Base-by-base conservation (phyloP, 1,284 basidiomycete species). In the Caloboletus firmus region DNA sequence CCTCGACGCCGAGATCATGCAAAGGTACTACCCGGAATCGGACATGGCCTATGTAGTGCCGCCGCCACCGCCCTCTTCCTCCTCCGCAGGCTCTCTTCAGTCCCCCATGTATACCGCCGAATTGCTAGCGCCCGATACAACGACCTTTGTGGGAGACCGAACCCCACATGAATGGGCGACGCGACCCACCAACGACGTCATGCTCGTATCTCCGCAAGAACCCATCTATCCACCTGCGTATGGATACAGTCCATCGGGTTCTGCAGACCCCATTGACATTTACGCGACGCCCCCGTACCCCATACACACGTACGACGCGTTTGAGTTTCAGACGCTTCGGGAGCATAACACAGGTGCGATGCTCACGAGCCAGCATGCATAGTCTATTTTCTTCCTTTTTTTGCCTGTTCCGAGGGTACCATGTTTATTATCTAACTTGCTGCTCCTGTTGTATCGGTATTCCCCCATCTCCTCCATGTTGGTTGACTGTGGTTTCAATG, bases 301-400 rank as follows among this genome's bases (percentile, higher is more conserved):
- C 30, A 50, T 62, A 6, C 35, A 58, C 45, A 52, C 67, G n/a
- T 70, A 66, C 35, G 66, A 69, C 52, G 57, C 70, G 12, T 64
- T 71, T 37, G 73, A 68, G 22, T 69, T 71, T 26, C 72, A 69
- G 52, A 50, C 61, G 17, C 52, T 72, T 11, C 67, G 60, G 22
- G 72, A 71, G 46, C 66, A 75, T 30, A 54, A 50, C 40, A 44
- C 59, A 35, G 51, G 48, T 24, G 44, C 52, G 17, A 10, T 50
- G 36, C 54, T 61, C 22, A 45, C 60, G 6, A 52, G 56, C 40
- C 65, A 65, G 48, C 65, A 54, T 6, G 66, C 59, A 22, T 73
- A 61, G 24, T 24, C n/a, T n/a, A n/a, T n/a, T n/a, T n/a, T n/a
- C n/a, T n/a, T n/a, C n/a, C n/a, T n/a, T n/a, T n/a, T n/a, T n/a